Evolutionary conservation across 2,329 filamentous ascomycete species (phyloP).

Genomic region (Fusarium buharicum): DNA sequence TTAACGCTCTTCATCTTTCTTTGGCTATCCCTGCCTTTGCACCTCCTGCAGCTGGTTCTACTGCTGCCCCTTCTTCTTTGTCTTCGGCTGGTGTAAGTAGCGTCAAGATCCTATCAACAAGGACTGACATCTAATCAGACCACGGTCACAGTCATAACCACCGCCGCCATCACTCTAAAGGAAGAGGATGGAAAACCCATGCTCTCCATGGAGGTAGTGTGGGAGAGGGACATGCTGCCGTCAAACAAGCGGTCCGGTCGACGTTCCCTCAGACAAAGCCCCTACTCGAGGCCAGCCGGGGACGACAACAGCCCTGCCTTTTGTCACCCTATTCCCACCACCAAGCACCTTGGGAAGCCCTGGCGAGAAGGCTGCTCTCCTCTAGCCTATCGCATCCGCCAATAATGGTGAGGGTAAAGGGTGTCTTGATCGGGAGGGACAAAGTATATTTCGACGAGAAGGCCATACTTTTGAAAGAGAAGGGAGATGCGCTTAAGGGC

Average conservation of each 20-base stretch:
- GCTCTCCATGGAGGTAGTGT: not conserved
- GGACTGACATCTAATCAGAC: not conserved
- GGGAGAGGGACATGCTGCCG: not conserved
- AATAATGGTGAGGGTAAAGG: not conserved
- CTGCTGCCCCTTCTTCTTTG: not conserved
- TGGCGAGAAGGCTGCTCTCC: not conserved
- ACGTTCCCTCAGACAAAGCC: not conserved
- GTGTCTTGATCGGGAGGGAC: not conserved
- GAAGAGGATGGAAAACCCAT: not conserved
- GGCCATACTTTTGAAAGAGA: not conserved
- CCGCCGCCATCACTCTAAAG: not conserved
- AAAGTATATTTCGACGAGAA: not conserved
- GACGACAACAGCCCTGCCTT: not conserved
- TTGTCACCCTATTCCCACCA: not conserved
- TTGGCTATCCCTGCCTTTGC: not conserved
- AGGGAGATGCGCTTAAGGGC: not conserved
- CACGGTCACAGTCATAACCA: not conserved
- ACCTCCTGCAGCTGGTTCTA: not conserved
- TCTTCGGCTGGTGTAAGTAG: not conserved
- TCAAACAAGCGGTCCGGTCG: not conserved
- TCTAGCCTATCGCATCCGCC: not conserved
- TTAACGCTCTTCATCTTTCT: not conserved
- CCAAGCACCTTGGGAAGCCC: not conserved
- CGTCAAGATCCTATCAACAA: not conserved
- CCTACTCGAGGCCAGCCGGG: conserved; percentile 1